Conservation (phyloP, 495 filamentous ascomycete genomes). For the Apodospora peruviana region DNA sequence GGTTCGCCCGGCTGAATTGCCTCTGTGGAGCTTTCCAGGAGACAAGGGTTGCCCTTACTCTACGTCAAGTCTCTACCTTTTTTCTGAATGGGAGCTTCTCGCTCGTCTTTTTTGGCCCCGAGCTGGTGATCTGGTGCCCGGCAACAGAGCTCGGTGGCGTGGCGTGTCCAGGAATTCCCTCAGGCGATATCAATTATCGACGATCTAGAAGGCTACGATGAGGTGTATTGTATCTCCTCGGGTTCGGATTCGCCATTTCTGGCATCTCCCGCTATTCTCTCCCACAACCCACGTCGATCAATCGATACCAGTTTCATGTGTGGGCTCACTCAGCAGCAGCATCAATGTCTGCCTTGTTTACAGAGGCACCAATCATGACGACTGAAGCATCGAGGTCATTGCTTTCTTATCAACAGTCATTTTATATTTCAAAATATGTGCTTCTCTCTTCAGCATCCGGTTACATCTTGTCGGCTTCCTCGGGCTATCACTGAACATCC, state of each 20-base stretch:
- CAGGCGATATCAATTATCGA: too few relatives aligned
- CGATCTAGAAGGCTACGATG: too few relatives aligned
- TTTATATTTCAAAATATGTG: too few relatives aligned
- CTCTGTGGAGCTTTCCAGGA: conserved; percentile 14
- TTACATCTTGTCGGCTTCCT: too few relatives aligned
- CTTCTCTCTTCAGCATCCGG: background rate
- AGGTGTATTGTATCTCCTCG: background rate
- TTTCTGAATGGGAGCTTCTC: background rate
- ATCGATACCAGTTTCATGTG: background rate
- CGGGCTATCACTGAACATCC: too few relatives aligned
- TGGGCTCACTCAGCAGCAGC: conserved; percentile 6
- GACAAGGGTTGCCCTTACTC: background rate
- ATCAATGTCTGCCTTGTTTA: background rate
- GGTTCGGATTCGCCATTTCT: background rate
- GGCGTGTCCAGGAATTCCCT: background rate
- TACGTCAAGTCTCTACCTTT: background rate
- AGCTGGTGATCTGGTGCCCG: background rate
- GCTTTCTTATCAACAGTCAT: too few relatives aligned
- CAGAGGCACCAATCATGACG: background rate
- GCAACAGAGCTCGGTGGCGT: background rate
- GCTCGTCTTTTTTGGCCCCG: conserved; percentile 2
- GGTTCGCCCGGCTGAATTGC: conserved; percentile 30
- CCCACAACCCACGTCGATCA: background rate
- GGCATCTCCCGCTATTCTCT: too few relatives aligned
- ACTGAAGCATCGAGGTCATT: background rate